phyloP scores from a whole-genome alignment of 2,329 filamentous ascomycete species.

The Xylaria arbuscula region DNA sequence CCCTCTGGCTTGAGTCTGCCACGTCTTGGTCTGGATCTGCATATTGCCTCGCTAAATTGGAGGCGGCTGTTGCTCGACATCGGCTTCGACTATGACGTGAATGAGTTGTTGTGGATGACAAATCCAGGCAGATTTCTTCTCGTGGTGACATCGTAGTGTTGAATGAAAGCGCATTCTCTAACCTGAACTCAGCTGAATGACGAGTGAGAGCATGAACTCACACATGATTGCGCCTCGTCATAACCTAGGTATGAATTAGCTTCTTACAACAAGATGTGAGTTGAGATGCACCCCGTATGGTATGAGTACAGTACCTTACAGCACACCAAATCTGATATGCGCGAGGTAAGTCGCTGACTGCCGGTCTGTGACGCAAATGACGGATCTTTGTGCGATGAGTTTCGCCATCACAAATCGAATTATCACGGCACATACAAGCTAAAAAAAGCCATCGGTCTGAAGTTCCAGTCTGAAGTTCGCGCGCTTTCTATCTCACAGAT shows the following conservation, averaged over 20 bases:
- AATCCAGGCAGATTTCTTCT: neutral
- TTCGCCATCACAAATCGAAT: neutral
- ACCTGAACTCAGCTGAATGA: neutral
- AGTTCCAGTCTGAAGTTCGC: constrained; percentile 3
- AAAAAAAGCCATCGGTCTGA: neutral
- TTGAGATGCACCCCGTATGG: neutral
- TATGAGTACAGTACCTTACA: constrained; percentile 1
- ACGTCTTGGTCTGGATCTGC: constrained; percentile 2
- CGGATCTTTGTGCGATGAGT: constrained; percentile 1
- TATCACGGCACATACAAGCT: neutral
- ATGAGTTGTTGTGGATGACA: constrained; percentile 1
- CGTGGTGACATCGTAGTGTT: neutral
- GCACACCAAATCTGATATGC: neutral
- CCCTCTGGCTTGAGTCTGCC: neutral
- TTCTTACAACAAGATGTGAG: neutral
- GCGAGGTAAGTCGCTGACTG: constrained; percentile 1
- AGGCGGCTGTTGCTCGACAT: neutral
- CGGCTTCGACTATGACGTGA: neutral
- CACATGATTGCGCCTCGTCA: neutral
- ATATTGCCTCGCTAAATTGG: neutral
- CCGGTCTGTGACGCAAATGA: neutral
- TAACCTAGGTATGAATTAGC: neutral
- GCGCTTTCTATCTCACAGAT: constrained; percentile 24
- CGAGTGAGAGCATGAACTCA: neutral
- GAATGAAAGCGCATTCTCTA: neutral